Conservation (phyloP, 176 grass and related monocot genomes). For the bread wheat (Triticum aestivum) region IWGSC_CS_RefSeq_v2.1 NC_057794.1:153930273-153930772, state of each 20-base stretch:
- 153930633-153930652: constrained; percentile 63
- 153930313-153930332: constrained; percentile 82
- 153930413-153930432: constrained; percentile 60
- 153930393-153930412: constrained; percentile 56
- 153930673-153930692: neutral
- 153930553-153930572: neutral
- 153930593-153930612: constrained; percentile 28
- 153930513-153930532: constrained; percentile 47
- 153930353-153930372: constrained; percentile 64
- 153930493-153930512: constrained; percentile 81
- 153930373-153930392: neutral
- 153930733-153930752: constrained; percentile 18
- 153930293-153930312: constrained; percentile 69
- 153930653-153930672: constrained; percentile 64
- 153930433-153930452: constrained; percentile 46
- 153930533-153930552: constrained; percentile 6
- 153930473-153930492: constrained; percentile 81
- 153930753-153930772: neutral
- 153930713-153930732: neutral
- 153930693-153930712: neutral
- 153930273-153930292: neutral
- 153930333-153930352: constrained; percentile 70
- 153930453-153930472: constrained; percentile 49
- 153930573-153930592: constrained; percentile 57
- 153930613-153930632: constrained; percentile 50